Base-by-base conservation (phyloP, 2,329 filamentous ascomycete genomes). In the Epichloe glyceriae region DNA sequence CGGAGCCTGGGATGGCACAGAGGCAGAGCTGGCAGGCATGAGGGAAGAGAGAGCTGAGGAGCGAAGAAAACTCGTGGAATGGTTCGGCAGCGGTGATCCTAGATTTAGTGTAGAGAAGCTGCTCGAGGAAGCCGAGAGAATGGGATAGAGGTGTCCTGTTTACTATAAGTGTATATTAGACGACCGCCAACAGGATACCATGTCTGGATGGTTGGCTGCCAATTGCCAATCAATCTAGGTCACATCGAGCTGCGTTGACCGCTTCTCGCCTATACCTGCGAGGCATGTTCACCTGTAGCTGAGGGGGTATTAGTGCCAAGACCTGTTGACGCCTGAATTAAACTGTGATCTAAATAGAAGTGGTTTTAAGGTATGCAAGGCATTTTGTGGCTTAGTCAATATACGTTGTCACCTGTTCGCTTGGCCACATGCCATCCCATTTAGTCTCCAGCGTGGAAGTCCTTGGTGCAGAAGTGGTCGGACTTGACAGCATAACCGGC, bases 101-200 rank as follows among this genome's bases (percentile, higher is more conserved):
- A 74, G 74, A 49, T 98, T 98, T 64, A 88, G 79, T 58, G 76
- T 98, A 6, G 86, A 96, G 65, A 82, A 83, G 66, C 66, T 98
- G 62, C 68, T 98, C 54, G 88, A 94, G 57, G 91, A 97, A 73
- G 83, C 88, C 0, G 90, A 97, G 76, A 88, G 82, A 68, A 71
- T 94, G 62, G 77, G 70, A 48, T 81, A 64, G 63, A 54, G 30
- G 15, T 11, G 8, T n/a, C 3, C 30, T 30, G 30, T 11, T 11
- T 11, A 41, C 11, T 2, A 22, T 5, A 2, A 22, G 7, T 42
- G 40, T 42, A 42, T 42, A 5, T 14, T 42, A 42, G 19, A 42
- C 19, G 6, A 14, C 7, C 7, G 12, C 12, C 34, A 47, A 12
- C 1, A 5, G 5, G 8, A 30, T 10, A 37, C 14, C 33, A 38